Base-by-base conservation (phyloP, 1,284 basidiomycete genomes). In the Trametes hirsuta region DNA sequence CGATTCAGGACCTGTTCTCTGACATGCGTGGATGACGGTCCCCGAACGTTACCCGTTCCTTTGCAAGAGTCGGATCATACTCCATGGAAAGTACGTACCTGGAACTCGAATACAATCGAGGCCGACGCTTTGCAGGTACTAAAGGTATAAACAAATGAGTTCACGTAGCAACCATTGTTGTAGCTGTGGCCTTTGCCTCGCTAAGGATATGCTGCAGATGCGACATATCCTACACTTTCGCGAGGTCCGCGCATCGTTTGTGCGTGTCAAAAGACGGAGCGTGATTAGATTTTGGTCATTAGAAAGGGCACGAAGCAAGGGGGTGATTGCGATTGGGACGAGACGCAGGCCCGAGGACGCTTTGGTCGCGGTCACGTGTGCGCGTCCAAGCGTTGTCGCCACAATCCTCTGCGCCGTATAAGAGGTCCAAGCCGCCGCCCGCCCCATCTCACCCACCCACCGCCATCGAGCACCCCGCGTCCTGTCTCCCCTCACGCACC, bases 361-460 rank as follows among this genome's bases (percentile, higher is more conserved):
- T 56, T 56, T 56, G 55, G 40, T 44, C 55, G 55, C 55, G 55
- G 47, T 56, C 55, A 56, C 55, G 55, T 56, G 55, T 35, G 30
- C 47, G 47, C 14, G 55, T 42, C 54, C 40, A 55, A 55, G 54
- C 54, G 47, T 37, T n/a, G 45, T 34, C 39, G 18, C 40, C 37
- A 47, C 47, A 46, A 55, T 47, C 48, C n/a, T 36, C 18, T 11
- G 47, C 46, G 47, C 47, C 41, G 35, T 56, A 50, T 56, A 56
- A 56, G 39, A 39, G 30, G 2, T 15, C 11, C 44, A 10, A 37
- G 42, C 21, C 34, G 41, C 14, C 14, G 11, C 4, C 14, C 14
- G 22, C 12, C 30, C 15, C 46, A 11, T n/a, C 30, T 30, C 30
- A 30, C 30, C 11, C 47, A 49, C 54, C 30, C 47, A 36, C 35